Percentiles rank a stretch among this genome's conserved stretches.
Conservation (phyloP, 2,329 filamentous ascomycete species). For the Drechslerella dactyloides region DNA sequence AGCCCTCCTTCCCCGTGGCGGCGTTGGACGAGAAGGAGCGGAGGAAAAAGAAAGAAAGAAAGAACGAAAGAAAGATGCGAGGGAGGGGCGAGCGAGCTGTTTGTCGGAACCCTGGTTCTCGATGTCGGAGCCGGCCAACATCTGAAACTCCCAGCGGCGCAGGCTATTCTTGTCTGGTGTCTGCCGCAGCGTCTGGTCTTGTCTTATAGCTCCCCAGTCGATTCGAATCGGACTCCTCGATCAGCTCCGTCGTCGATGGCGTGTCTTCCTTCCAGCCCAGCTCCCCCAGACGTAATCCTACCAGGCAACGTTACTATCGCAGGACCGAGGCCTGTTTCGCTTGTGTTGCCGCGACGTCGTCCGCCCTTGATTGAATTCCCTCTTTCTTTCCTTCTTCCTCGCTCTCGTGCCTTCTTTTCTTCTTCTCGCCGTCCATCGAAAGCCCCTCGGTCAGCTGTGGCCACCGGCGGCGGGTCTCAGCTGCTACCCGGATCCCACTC, state of each 20-base stretch:
- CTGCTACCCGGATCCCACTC: background rate
- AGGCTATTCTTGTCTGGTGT: slow-evolving; percentile 10
- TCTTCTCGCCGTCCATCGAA: background rate
- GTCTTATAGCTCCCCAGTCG: background rate
- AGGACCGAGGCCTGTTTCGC: background rate
- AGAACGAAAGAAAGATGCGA: slow-evolving; percentile 6
- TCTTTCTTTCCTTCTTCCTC: background rate
- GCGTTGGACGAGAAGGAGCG: slow-evolving; percentile 30
- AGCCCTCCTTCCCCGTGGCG: slow-evolving; percentile 37
- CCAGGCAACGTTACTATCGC: no score
- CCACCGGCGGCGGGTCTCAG: background rate
- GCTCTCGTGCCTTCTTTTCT: background rate
- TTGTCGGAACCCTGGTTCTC: slow-evolving; percentile 28
- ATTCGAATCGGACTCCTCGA: no score
- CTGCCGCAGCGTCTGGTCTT: background rate
- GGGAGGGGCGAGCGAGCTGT: background rate
- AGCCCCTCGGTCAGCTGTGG: background rate
- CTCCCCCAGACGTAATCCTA: no score
- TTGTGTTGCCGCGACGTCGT: slow-evolving; percentile 22
- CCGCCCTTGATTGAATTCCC: background rate
- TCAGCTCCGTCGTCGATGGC: no score
- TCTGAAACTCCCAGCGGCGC: slow-evolving; percentile 50
- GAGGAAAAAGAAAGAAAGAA: background rate
- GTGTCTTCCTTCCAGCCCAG: no score
- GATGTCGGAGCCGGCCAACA: slow-evolving; percentile 47